Evolutionary conservation across 176 grass and related monocot species (phyloP).

Genomic region (Carex parvula): DNA sequence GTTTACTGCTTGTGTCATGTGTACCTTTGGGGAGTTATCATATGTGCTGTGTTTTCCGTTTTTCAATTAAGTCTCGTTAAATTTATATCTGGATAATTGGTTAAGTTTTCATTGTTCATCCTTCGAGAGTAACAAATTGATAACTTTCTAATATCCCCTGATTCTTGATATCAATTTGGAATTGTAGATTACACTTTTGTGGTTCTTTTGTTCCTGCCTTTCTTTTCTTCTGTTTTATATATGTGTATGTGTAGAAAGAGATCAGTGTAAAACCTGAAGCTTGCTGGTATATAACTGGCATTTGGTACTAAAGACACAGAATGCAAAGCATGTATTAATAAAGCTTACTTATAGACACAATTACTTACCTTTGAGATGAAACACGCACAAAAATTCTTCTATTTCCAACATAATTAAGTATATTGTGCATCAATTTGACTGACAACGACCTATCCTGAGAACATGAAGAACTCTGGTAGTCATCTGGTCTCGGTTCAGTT

Average conservation of each 20-base stretch:
- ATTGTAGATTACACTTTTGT: slow-evolving; percentile 19
- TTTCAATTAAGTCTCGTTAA: slow-evolving; percentile 29
- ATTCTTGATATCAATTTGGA: slow-evolving; percentile 19
- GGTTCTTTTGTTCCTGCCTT: background rate
- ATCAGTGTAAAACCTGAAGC: background rate
- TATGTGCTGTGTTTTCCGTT: slow-evolving; percentile 17
- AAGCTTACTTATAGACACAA: too few species aligned
- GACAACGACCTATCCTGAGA: too few species aligned
- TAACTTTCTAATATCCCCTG: slow-evolving; percentile 30
- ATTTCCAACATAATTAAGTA: too few species aligned
- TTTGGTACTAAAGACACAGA: too few species aligned
- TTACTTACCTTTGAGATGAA: too few species aligned
- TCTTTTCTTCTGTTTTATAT: background rate
- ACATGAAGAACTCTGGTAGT: too few species aligned
- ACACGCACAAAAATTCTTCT: too few species aligned
- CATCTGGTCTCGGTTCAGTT: too few species aligned
- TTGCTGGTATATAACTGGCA: background rate
- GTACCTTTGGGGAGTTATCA: slow-evolving; percentile 16
- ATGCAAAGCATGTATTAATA: too few species aligned
- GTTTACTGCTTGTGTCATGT: slow-evolving; percentile 11
- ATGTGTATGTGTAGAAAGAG: background rate
- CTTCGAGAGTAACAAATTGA: slow-evolving; percentile 31
- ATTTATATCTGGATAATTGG: slow-evolving; percentile 25
- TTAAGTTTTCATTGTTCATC: slow-evolving; percentile 12
- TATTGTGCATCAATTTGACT: too few species aligned